Conservation (phyloP, 2,329 filamentous ascomycete species). For the Aurifilum marmelostoma region DNA sequence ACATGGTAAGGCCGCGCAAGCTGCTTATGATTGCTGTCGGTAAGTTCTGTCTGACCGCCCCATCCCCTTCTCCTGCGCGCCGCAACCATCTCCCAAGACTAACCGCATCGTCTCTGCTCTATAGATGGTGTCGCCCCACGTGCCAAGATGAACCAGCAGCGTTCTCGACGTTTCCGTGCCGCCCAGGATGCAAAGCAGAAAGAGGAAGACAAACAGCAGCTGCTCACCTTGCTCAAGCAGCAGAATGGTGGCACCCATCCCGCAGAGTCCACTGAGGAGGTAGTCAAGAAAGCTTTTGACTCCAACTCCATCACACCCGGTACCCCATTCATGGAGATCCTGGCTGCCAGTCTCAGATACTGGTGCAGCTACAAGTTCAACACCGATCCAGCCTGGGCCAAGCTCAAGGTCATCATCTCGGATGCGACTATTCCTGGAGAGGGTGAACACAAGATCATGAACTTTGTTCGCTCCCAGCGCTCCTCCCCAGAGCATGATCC, state of each 20-base stretch:
- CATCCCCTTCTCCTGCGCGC: neutral
- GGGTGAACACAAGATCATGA: slow-evolving; percentile 99
- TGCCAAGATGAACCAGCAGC: slow-evolving; percentile 99
- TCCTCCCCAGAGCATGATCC: slow-evolving; percentile 89
- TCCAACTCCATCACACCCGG: slow-evolving; percentile 86
- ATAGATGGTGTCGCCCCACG: slow-evolving; percentile 93
- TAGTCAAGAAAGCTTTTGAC: slow-evolving; percentile 90
- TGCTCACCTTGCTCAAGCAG: slow-evolving; percentile 80
- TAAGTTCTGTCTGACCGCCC: slow-evolving; percentile 48
- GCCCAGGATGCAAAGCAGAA: slow-evolving; percentile 95
- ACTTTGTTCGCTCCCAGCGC: slow-evolving; percentile 92
- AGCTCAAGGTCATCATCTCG: slow-evolving; percentile 96
- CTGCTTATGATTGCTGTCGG: slow-evolving; percentile 96
- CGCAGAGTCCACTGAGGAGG: slow-evolving; percentile 62
- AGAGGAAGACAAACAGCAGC: slow-evolving; percentile 85
- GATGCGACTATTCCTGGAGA: slow-evolving; percentile 97
- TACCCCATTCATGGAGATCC: slow-evolving; percentile 97
- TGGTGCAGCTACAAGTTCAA: slow-evolving; percentile 98
- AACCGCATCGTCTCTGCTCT: slow-evolving; percentile 28
- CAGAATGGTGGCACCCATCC: slow-evolving; percentile 70
- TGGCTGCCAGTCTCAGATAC: slow-evolving; percentile 87
- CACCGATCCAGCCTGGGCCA: slow-evolving; percentile 93
- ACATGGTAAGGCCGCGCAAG: slow-evolving; percentile 97
- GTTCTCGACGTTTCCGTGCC: slow-evolving; percentile 90
- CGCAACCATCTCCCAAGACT: slow-evolving; percentile 32